Evolutionary conservation across 179 eudicot species (phyloP).

Genomic region (Actinidia polygama): DNA sequence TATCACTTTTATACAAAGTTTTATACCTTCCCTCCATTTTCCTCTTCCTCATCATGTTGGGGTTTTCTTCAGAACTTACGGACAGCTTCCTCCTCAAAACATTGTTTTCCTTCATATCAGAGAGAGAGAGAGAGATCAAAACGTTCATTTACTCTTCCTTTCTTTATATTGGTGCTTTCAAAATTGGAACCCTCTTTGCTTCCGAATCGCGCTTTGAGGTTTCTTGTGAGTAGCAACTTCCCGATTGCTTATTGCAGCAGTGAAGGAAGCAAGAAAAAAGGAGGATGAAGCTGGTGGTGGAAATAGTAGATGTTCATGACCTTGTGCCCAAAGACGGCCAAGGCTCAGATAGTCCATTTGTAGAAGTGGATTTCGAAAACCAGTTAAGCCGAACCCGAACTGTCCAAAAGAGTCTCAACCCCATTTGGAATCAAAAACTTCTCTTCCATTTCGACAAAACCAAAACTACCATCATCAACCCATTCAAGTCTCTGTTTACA

Average conservation of each 20-base stretch:
- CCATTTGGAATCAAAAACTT: constrained; percentile 42
- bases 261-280: neutral
- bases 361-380: constrained; percentile 37
- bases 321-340: constrained; percentile 83
- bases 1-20: constrained; percentile 24
- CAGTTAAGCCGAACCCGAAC: constrained; percentile 38
- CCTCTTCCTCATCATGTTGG: constrained; percentile 9
- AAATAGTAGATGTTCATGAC: constrained; percentile 70
- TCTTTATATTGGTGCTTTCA: constrained; percentile 19
- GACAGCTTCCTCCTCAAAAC: constrained; percentile 34
- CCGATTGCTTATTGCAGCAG: constrained; percentile 29
- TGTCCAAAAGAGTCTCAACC: constrained; percentile 37
- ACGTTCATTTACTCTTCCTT: constrained; percentile 1
- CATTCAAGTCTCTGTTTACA: constrained; percentile 37
- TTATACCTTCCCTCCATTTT: constrained; percentile 45
- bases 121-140: constrained; percentile 17
- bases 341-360: constrained; percentile 72
- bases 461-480: constrained; percentile 22
- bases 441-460: constrained; percentile 28
- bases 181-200: constrained; percentile 35
- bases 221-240: constrained; percentile 34
- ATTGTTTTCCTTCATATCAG: constrained; percentile 32
- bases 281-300: constrained; percentile 63
- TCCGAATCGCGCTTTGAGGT: constrained; percentile 33
- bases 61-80: neutral